phyloP scores from a whole-genome alignment of 192 early-diverging fungal genomes.

The Podila horticola region DNA sequence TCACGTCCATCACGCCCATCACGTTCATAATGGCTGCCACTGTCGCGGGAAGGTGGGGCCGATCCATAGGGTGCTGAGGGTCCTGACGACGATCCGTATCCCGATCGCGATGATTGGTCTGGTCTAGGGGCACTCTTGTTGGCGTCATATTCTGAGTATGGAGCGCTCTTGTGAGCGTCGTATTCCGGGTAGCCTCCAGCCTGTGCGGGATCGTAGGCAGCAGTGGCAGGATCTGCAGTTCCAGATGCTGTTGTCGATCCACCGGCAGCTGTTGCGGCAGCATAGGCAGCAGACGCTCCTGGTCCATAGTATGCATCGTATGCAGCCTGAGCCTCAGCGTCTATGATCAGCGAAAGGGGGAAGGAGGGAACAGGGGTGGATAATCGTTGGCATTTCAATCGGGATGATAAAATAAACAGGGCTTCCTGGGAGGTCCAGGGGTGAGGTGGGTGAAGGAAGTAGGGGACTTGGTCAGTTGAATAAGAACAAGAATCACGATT shows the following conservation, averaged over 20 bases:
- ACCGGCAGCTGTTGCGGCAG: neutral
- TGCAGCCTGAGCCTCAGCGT: slow-evolving; percentile 44
- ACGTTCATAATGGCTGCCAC: neutral
- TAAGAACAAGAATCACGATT: neutral
- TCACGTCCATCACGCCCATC: slow-evolving; percentile 29
- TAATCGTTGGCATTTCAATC: neutral
- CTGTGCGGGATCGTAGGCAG: slow-evolving; percentile 17
- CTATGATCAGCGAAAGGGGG: slow-evolving; percentile 6
- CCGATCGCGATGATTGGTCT: neutral
- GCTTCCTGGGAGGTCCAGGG: neutral
- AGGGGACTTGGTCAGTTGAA: neutral
- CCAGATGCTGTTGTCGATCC: neutral
- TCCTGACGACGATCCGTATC: slow-evolving; percentile 17
- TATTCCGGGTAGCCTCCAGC: neutral
- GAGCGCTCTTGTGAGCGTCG: neutral
- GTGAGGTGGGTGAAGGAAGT: neutral
- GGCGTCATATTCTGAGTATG: neutral
- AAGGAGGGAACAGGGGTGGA: neutral
- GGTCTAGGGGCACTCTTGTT: slow-evolving; percentile 1
- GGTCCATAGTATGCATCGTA: slow-evolving; percentile 51
- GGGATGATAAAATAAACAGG: neutral
- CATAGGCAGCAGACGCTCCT: slow-evolving; percentile 45
- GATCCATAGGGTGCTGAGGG: slow-evolving; percentile 24
- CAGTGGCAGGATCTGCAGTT: neutral
- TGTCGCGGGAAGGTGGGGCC: slow-evolving; percentile 3